Evolutionary conservation across 768 basidiomycete species (phyloP), one percentile per base, ranked within the genome.

Genomic region (Stropharia rugosoannulata): DNA sequence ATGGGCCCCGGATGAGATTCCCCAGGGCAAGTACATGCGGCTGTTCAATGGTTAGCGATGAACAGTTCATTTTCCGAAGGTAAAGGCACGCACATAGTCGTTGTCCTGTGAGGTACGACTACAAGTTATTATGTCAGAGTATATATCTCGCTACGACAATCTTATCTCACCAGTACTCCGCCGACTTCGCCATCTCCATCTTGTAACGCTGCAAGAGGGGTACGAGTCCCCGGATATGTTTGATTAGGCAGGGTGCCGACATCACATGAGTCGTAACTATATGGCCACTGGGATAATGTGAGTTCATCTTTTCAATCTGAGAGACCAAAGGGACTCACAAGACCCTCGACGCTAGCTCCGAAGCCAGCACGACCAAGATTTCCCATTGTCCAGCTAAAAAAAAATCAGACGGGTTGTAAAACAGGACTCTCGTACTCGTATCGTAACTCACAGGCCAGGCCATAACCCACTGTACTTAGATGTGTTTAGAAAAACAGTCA

Each of bases 161-260:
- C 22, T 22, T 45, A 9, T 36, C 68, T 41, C 58, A 73, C 74
- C 57, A 75, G 60, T 41, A 62, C 60, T 27, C 78, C 73, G 51
- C 73, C 68, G 51, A 80, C 68, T 13, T 38, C 64, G 0, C 73
- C 72, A 56, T 80, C 78, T 19, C 77, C 77, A 16, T 69, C 67
- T 32, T 68, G 62, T 41, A 50, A 78, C 7, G 82, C 78, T 15
- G 78, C 76, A 3, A 72, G 56, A 10, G 87, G 87, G 11, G 29
- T 79, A 15, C 45, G 49, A 3, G 67, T 67, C 11, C 83, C 89
- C 47, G 86, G 82, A 59, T 83, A 68, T 11, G 87, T 82, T 69
- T 95, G 94, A 68, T 93, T 93, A 9, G 81, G 74, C 1, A 88
- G 73, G 2, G 91, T 93, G 4, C 92, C 92, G 12, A 90, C 80